These are phyloP conservation scores for Cladosporium velox DNA, from an alignment of 2,329 filamentous ascomycete species.

Conservation along the genomic window DNA sequence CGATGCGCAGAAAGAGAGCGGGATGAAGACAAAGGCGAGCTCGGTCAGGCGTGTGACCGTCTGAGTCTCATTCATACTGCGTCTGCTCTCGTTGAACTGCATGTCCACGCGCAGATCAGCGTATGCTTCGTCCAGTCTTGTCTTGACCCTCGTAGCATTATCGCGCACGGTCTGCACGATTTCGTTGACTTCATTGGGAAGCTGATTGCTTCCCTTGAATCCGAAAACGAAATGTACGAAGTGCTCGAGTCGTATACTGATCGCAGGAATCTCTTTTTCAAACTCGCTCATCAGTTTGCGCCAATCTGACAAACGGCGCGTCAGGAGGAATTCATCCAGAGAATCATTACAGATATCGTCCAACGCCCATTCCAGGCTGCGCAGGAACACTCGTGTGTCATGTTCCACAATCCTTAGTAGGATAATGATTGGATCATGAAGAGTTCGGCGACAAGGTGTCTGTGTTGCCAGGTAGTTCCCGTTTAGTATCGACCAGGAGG, in stretches of 20 bases:
- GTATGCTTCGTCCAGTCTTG: conserved; percentile 29
- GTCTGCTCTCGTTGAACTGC: conserved; percentile 33
- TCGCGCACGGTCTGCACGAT: conserved; percentile 11
- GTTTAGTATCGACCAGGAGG: background rate
- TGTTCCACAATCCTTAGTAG: conserved; percentile 6
- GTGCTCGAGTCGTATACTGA: conserved; percentile 15
- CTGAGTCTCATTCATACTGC: conserved; percentile 36
- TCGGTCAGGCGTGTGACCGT: conserved; percentile 38
- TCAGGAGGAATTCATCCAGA: conserved; percentile 24
- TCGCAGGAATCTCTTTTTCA: conserved; percentile 21
- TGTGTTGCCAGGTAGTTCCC: background rate
- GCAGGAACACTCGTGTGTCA: conserved; percentile 13
- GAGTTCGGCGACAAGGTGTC: background rate
- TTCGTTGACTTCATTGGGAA: conserved; percentile 13
- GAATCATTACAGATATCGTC: conserved; percentile 24
- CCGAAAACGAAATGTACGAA: conserved; percentile 21
- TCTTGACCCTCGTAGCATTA: background rate
- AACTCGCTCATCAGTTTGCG: conserved; percentile 23
- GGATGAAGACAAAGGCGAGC: conserved; percentile 39
- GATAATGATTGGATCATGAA: background rate
- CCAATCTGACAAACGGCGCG: conserved; percentile 20
- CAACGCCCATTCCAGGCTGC: conserved; percentile 21
- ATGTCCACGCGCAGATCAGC: conserved; percentile 42
- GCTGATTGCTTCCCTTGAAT: background rate
- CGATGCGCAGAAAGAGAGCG: conserved; percentile 34